phyloP scores from a whole-genome alignment of 2,329 filamentous ascomycete species.

The Westerdykella aurantiaca region DNA sequence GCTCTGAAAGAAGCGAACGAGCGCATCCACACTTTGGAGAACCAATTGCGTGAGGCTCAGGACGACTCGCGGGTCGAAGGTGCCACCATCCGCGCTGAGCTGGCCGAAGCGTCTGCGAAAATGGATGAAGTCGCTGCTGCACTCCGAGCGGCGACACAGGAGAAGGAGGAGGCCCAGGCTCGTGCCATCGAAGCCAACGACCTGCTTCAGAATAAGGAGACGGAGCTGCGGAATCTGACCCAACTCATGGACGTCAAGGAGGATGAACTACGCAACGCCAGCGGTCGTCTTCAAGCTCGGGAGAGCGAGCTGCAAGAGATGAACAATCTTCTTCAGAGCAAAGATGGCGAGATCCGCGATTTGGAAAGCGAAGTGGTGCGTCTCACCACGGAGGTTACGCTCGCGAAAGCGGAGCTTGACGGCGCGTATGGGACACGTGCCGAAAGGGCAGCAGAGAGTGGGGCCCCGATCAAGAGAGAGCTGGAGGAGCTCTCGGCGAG shows the following conservation, averaged over 20 bases:
- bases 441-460: conserved; percentile 61
- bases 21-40: conserved; percentile 30
- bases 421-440: conserved; percentile 81
- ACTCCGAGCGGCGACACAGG: conserved; percentile 21
- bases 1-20: conserved; percentile 26
- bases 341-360: conserved; percentile 13
- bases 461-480: conserved; percentile 54
- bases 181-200: conserved; percentile 25
- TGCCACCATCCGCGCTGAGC: conserved; percentile 33
- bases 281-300: conserved; percentile 9
- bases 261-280: background rate
- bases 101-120: conserved; percentile 29
- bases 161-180: conserved; percentile 30
- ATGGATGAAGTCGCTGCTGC: conserved; percentile 23
- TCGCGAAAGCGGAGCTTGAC: conserved; percentile 84
- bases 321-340: background rate
- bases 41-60: conserved; percentile 28
- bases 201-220: conserved; percentile 28
- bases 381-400: conserved; percentile 74
- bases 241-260: conserved; percentile 1
- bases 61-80: conserved; percentile 33
- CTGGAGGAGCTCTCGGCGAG: conserved; percentile 50
- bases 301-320: conserved; percentile 25
- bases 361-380: conserved; percentile 60
- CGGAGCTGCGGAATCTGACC: conserved; percentile 19